Evolutionary conservation across 176 grass and related monocot genomes (phyloP).

Genomic region (Echinochloa phyllopogon): DNA sequence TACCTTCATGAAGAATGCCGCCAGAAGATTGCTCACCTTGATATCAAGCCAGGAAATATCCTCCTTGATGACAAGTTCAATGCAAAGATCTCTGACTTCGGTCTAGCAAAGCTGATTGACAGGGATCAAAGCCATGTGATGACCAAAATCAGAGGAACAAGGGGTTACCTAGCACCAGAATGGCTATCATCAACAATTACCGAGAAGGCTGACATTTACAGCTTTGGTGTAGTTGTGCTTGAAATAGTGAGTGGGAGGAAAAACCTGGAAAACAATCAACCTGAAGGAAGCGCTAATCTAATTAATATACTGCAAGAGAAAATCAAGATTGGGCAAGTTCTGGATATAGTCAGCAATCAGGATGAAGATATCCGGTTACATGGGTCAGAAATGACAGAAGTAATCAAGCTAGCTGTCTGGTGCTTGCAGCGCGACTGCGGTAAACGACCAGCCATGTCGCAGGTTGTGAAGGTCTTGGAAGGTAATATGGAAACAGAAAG

Average conservation of each 20-base stretch:
- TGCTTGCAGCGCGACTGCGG: conserved; percentile 71
- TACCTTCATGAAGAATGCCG: conserved; percentile 83
- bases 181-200: conserved; percentile 84
- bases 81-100: conserved; percentile 83
- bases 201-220: conserved; percentile 81
- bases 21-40: conserved; percentile 82
- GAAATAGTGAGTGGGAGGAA: conserved; percentile 67
- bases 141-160: conserved; percentile 81
- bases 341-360: conserved; percentile 62
- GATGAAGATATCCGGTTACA: conserved; percentile 56
- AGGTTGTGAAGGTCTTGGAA: conserved; percentile 83
- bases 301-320: conserved; percentile 76
- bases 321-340: conserved; percentile 54
- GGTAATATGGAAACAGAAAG: conserved; percentile 60
- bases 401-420: conserved; percentile 77
- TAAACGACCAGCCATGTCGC: conserved; percentile 69
- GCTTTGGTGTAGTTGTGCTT: conserved; percentile 73
- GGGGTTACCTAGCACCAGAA: conserved; percentile 80
- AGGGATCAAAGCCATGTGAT: conserved; percentile 85
- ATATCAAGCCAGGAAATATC: conserved; percentile 79
- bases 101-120: conserved; percentile 83
- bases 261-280: conserved; percentile 59
- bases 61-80: conserved; percentile 81
- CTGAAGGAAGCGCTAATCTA: conserved; percentile 62
- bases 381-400: conserved; percentile 49